A percentile compares a stretch with the other conserved stretches of the same genome.
Conservation (phyloP, 257 asterid genomes). For the Solanum piurae region DNA sequence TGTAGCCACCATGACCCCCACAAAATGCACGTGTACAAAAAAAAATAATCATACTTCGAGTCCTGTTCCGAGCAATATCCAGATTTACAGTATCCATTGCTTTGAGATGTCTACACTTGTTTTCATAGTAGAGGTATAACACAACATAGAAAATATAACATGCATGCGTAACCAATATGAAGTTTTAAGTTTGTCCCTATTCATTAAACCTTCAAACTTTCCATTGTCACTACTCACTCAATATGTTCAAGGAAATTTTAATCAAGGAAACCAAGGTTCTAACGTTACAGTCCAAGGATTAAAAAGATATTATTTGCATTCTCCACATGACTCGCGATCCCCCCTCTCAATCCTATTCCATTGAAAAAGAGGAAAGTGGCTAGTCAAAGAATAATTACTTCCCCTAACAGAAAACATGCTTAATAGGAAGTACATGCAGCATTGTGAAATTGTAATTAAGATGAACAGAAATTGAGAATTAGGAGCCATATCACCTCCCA, state of each 20-base stretch:
- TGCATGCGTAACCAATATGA: background rate
- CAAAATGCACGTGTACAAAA: background rate
- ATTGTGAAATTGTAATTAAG: too few species aligned
- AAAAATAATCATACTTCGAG: background rate
- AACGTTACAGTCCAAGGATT: background rate
- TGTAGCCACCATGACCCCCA: background rate
- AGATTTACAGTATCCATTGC: background rate
- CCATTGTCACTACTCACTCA: background rate
- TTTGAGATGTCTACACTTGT: background rate
- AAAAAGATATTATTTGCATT: background rate
- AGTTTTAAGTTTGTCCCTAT: background rate
- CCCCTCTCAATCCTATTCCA: too few species aligned
- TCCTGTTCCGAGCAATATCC: background rate
- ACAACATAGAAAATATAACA: background rate
- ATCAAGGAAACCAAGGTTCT: background rate
- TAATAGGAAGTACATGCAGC: background rate
- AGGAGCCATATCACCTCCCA: background rate
- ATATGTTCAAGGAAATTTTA: background rate
- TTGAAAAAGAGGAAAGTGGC: too few species aligned
- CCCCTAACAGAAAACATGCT: background rate
- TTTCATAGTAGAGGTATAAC: background rate
- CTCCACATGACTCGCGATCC: background rate
- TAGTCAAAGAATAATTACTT: too few species aligned
- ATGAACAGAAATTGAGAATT: too few species aligned
- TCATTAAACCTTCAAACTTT: background rate